Base-by-base conservation (phyloP, 805 yeast genomes). In the Ogataea pini region DNA sequence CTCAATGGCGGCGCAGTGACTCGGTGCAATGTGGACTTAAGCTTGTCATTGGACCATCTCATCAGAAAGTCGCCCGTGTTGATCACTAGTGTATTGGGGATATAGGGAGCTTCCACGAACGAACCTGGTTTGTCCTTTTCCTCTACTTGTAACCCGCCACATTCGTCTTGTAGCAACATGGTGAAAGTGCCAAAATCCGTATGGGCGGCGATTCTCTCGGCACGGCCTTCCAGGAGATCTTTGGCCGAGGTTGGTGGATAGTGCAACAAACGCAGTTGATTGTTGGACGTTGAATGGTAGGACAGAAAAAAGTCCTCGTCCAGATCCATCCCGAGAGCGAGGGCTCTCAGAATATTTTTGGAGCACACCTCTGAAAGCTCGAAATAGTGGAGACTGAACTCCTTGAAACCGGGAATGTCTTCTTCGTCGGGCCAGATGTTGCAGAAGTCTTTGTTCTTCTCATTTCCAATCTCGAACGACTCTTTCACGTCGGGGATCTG, bases 21-120 rank as follows among this genome's bases (percentile, higher is more conserved):
- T 40, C 76, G 57, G 47, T 72, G 76, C n/a, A 69, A 50, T 1
- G 73, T 71, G 1, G 75, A 71, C 32, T 62, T 61, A 36, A 69
- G 64, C 25, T 54, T 47, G 46, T 68, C 73, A 53, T 72, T 72
- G 14, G 75, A 63, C 62, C 68, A 64, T 51, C 75, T 59, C 56
- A 59, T 62, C 44, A 72, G 51, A 41, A 65, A 60, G 49, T 72
- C 77, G 4, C 72, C 77, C 27, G 69, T 62, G 47, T 72, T 72
- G 36, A 69, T 67, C 13, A 72, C 70, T 36, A 67, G 56, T 6
- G 73, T 53, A 3, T 70, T 62, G 6, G 68, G 68, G 24, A 55
- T 44, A 24, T 34, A 42, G 12, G 72, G 69, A n/a, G 58, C 60
- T 7, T 55, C 41, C 34, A 61, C 58, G 16, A 69, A 58, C 60